Percentiles rank a stretch among this genome's conserved stretches.
These are phyloP conservation scores for Kuraishia borneana DNA, from an alignment of 805 yeast species.

Conservation along the genomic window DNA sequence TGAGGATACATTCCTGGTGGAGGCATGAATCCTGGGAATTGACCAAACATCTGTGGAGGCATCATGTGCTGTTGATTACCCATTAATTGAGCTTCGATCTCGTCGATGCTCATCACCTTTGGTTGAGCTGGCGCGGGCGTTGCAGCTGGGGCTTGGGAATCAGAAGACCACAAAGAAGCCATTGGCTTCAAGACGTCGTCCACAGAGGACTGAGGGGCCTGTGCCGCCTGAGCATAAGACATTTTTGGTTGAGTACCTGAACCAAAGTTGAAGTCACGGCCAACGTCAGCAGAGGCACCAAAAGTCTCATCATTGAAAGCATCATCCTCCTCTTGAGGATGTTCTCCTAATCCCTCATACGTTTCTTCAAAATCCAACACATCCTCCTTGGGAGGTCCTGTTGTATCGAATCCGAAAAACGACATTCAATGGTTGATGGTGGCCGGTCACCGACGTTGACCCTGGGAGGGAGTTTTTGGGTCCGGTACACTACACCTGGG, in stretches of 20 bases:
- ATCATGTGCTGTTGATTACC: conserved; percentile 21
- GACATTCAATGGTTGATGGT: too few species aligned
- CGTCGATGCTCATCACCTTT: conserved; percentile 63
- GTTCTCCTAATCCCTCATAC: conserved; percentile 69
- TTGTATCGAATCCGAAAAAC: conserved; percentile 54
- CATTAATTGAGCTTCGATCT: conserved; percentile 70
- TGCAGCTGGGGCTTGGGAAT: conserved; percentile 6
- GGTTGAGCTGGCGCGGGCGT: conserved; percentile 14
- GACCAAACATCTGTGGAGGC: conserved; percentile 12
- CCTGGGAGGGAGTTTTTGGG: too few species aligned
- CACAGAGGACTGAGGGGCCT: conserved; percentile 12
- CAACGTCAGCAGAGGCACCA: conserved; percentile 43
- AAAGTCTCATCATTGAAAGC: conserved; percentile 75
- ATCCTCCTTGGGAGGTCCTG: conserved; percentile 24
- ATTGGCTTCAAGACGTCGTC: conserved; percentile 49
- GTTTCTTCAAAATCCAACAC: conserved; percentile 74
- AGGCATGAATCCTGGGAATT: conserved; percentile 7
- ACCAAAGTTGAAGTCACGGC: conserved; percentile 56
- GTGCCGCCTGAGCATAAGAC: conserved; percentile 33
- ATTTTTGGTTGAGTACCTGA: conserved; percentile 13
- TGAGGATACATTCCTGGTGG: conserved; percentile 6
- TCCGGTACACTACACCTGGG: too few species aligned
- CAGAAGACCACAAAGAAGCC: conserved; percentile 58
- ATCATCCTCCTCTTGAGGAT: conserved; percentile 56
- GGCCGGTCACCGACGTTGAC: too few species aligned